Evolutionary conservation across 192 early-diverging fungal species (phyloP).

Genomic region (Coemansia umbellata): DNA sequence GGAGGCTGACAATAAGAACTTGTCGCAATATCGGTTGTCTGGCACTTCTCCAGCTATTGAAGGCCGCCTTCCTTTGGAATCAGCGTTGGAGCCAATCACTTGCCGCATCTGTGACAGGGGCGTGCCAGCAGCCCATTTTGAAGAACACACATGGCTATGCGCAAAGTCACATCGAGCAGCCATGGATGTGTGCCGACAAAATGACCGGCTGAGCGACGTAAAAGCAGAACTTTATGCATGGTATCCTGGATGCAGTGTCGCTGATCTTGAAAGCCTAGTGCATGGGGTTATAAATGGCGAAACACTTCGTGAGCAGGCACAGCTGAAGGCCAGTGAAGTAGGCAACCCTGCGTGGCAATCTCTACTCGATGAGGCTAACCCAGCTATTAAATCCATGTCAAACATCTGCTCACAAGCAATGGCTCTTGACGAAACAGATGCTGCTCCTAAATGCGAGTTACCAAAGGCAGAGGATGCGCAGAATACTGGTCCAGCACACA

Average conservation of each 20-base stretch:
- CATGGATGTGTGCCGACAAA: constrained; percentile 43
- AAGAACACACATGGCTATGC: constrained; percentile 45
- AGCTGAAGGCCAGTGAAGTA: constrained; percentile 8
- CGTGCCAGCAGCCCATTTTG: constrained; percentile 37
- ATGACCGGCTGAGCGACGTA: constrained; percentile 33
- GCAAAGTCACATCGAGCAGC: constrained; percentile 42
- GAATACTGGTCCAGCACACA: too few relatives aligned
- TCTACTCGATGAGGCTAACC: constrained; percentile 10
- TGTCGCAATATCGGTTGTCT: neutral
- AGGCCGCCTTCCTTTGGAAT: too few relatives aligned
- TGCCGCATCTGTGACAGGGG: constrained; percentile 41
- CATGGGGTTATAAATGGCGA: constrained; percentile 21
- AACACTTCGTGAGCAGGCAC: constrained; percentile 7
- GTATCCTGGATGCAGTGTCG: constrained; percentile 29
- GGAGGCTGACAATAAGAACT: too few relatives aligned
- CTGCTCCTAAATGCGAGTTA: constrained; percentile 19
- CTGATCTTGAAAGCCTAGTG: constrained; percentile 18
- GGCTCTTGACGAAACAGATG: constrained; percentile 12
- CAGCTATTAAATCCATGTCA: constrained; percentile 13
- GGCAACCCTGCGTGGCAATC: constrained; percentile 21
- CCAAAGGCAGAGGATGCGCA: neutral
- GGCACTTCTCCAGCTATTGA: neutral
- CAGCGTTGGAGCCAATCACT: constrained; percentile 23
- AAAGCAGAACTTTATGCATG: constrained; percentile 34
- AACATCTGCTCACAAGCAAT: constrained; percentile 14